Conservation (phyloP, 129 eudicot genomes). For the Centaurea solstitialis region DNA sequence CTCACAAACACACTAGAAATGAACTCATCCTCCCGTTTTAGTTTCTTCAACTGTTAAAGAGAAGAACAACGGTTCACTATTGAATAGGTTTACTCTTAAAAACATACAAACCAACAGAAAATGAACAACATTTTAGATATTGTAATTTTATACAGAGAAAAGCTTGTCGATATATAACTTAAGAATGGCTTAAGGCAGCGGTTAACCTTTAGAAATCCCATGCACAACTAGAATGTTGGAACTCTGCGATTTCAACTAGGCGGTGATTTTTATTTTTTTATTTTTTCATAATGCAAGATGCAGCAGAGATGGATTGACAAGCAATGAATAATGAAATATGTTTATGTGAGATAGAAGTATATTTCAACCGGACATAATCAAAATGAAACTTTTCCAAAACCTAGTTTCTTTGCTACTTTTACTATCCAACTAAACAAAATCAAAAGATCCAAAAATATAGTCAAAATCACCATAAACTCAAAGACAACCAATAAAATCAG, state of each 20-base stretch:
- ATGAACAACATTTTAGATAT: background rate
- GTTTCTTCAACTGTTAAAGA: no score
- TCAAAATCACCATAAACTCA: background rate
- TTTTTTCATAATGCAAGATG: no score
- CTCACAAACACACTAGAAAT: background rate
- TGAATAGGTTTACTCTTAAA: background rate
- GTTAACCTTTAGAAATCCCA: no score
- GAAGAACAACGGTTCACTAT: background rate
- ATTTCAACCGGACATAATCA: background rate
- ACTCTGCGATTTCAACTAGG: no score
- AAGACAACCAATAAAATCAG: constrained; percentile 10
- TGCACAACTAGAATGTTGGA: no score
- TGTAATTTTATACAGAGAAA: background rate
- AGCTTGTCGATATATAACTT: background rate
- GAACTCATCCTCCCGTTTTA: no score
- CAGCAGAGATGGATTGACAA: no score
- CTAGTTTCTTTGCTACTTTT: background rate
- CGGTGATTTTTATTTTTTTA: no score
- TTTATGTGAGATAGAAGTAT: background rate
- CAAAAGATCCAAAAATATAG: background rate
- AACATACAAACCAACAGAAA: background rate
- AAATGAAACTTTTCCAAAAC: background rate
- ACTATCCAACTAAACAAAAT: background rate
- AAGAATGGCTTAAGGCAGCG: background rate
- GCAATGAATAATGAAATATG: no score